phyloP scores from a whole-genome alignment of 148 eudicot species.

The Vaccinium corymbosum region DNA sequence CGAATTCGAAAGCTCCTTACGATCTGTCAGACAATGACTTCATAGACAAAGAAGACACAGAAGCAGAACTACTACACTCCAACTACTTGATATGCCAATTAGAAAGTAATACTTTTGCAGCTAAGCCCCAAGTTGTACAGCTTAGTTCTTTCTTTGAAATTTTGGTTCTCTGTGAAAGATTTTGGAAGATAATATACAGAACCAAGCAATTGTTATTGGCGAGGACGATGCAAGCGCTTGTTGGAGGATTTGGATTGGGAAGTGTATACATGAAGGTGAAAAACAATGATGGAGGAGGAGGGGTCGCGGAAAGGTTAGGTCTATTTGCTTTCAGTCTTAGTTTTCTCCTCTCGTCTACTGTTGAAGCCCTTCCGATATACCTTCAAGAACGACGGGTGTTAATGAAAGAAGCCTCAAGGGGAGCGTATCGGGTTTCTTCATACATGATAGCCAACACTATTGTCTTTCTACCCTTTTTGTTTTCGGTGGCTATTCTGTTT shows the following conservation, averaged over 20 bases:
- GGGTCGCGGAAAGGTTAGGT: slow-evolving; percentile 72
- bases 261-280: slow-evolving; percentile 68
- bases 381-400: slow-evolving; percentile 84
- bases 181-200: slow-evolving; percentile 82
- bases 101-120: background rate
- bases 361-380: slow-evolving; percentile 92
- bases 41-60: background rate
- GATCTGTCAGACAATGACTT: background rate
- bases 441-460: slow-evolving; percentile 84
- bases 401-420: slow-evolving; percentile 91
- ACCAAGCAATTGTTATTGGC: slow-evolving; percentile 86
- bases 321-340: slow-evolving; percentile 88
- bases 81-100: slow-evolving; percentile 11
- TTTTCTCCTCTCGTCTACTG: slow-evolving; percentile 90
- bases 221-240: slow-evolving; percentile 87
- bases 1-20: slow-evolving; percentile 2
- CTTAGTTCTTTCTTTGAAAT: slow-evolving; percentile 37
- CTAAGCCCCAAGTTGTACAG: background rate
- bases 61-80: background rate
- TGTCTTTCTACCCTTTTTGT: slow-evolving; percentile 80
- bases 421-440: slow-evolving; percentile 70
- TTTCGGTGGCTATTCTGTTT: slow-evolving; percentile 62
- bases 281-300: slow-evolving; percentile 37
- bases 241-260: slow-evolving; percentile 86
- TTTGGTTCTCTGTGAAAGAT: slow-evolving; percentile 53